These are phyloP conservation scores for Phytophthora pluvialis DNA, from an alignment of 352 stramenopile species.

Conservation along the genomic window DNA sequence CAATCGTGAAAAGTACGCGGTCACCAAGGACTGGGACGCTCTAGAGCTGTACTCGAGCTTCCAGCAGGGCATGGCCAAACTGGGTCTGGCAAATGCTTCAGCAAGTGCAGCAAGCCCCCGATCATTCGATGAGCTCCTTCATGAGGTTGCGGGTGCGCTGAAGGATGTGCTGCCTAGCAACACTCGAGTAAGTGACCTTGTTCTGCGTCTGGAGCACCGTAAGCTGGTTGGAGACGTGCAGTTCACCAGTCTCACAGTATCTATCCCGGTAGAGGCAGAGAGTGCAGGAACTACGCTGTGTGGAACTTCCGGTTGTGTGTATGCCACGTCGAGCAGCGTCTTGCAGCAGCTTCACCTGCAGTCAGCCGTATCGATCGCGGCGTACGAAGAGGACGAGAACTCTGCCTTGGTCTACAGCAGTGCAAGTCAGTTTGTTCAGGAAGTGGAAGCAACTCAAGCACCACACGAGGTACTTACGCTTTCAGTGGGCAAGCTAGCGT, in stretches of 20 bases:
- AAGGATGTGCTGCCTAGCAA: conserved; percentile 12
- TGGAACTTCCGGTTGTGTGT: conserved; percentile 34
- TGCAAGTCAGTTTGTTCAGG: conserved; percentile 23
- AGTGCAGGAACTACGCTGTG: conserved; percentile 21
- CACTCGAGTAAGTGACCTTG: conserved; percentile 20
- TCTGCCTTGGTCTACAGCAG: conserved; percentile 40
- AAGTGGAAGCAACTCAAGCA: not conserved
- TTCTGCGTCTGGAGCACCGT: conserved; percentile 25
- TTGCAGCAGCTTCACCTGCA: conserved; percentile 29
- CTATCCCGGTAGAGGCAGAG: conserved; percentile 24
- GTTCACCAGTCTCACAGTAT: conserved; percentile 32
- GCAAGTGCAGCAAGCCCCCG: not conserved
- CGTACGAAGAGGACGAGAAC: conserved; percentile 20
- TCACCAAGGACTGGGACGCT: conserved; percentile 20
- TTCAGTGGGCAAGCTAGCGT: conserved; percentile 55
- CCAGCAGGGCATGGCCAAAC: conserved; percentile 23
- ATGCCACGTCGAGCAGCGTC: conserved; percentile 27
- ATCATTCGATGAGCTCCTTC: conserved; percentile 27
- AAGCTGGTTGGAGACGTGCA: conserved; percentile 25
- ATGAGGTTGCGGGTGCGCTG: conserved; percentile 23
- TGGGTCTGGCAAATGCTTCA: conserved; percentile 2
- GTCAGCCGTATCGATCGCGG: conserved; percentile 27
- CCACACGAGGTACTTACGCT: conserved; percentile 43
- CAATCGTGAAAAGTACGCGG: conserved; percentile 22
- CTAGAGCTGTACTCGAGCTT: conserved; percentile 31